These are phyloP conservation scores for Aspergillus viridinutans DNA, from an alignment of 2,329 filamentous ascomycete genomes.

Conservation along the genomic window DNA sequence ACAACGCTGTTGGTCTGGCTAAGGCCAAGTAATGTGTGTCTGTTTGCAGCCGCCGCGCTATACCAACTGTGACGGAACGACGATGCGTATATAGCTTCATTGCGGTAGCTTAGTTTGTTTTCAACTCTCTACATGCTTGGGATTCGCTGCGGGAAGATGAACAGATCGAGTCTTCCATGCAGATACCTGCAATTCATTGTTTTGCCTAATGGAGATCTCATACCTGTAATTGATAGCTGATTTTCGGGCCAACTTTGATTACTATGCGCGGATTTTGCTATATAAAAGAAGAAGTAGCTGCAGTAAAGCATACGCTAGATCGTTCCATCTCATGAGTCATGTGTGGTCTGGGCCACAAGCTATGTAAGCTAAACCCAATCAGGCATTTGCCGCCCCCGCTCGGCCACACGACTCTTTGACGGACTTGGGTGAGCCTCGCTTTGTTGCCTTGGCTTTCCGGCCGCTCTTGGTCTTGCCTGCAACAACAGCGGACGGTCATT, in stretches of 20 bases:
- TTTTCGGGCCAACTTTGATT: not conserved
- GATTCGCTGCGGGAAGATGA: not conserved
- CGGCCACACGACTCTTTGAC: not conserved
- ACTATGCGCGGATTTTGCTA: no score
- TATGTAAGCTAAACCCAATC: not conserved
- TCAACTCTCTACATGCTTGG: not conserved
- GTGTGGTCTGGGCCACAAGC: not conserved
- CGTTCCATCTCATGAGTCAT: not conserved
- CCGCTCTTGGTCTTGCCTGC: not conserved
- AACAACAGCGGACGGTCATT: not conserved
- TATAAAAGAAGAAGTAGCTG: not conserved
- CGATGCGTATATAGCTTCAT: slow-evolving; percentile 4
- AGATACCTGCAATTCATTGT: not conserved
- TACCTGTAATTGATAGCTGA: not conserved
- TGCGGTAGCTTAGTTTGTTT: not conserved
- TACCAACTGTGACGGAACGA: not conserved
- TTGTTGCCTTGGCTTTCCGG: not conserved
- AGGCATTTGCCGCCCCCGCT: not conserved
- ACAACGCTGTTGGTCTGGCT: slow-evolving; percentile 82
- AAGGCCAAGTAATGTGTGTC: slow-evolving; percentile 62
- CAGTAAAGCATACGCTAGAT: not conserved
- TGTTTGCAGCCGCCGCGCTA: not conserved
- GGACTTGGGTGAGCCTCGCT: not conserved
- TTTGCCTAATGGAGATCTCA: not conserved
- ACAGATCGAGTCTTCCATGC: not conserved